These are phyloP conservation scores for Chenopodium suecicum DNA, from an alignment of 148 eudicot species.

Conservation along the genomic window DNA sequence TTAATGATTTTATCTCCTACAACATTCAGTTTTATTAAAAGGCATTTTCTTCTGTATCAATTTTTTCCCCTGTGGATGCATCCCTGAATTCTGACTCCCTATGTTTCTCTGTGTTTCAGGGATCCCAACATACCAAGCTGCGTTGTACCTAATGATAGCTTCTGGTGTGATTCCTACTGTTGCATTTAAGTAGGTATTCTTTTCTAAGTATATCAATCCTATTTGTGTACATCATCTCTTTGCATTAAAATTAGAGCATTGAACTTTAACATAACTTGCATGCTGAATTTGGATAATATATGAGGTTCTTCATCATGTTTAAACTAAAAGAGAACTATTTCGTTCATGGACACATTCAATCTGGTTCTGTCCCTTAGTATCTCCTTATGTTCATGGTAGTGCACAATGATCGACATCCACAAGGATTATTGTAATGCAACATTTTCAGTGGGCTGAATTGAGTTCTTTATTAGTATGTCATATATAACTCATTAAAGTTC, in stretches of 20 bases:
- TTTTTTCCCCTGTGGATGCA: neutral
- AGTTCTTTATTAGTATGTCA: slow-evolving; percentile 1
- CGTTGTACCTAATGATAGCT: slow-evolving; percentile 40
- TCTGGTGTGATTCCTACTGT: slow-evolving; percentile 48
- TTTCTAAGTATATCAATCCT: neutral
- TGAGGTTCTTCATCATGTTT: neutral
- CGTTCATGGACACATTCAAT: neutral
- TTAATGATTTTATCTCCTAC: neutral
- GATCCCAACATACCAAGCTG: slow-evolving; percentile 36
- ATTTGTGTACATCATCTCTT: neutral
- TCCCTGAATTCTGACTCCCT: slow-evolving; percentile 1
- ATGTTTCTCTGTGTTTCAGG: slow-evolving; percentile 28
- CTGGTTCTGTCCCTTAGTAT: neutral
- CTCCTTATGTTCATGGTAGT: neutral
- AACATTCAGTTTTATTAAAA: no score
- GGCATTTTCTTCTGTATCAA: neutral
- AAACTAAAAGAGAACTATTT: neutral
- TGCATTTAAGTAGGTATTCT: slow-evolving; percentile 39
- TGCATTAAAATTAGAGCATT: neutral
- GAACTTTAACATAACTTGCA: neutral
- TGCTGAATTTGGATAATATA: neutral
- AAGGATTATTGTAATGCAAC: neutral
- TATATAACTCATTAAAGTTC: neutral
- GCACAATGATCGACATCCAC: neutral
- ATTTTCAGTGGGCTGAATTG: slow-evolving; percentile 1